These are phyloP conservation scores for Candolleomyces efflorescens DNA, from an alignment of 768 basidiomycete genomes.

Conservation along the genomic window DNA sequence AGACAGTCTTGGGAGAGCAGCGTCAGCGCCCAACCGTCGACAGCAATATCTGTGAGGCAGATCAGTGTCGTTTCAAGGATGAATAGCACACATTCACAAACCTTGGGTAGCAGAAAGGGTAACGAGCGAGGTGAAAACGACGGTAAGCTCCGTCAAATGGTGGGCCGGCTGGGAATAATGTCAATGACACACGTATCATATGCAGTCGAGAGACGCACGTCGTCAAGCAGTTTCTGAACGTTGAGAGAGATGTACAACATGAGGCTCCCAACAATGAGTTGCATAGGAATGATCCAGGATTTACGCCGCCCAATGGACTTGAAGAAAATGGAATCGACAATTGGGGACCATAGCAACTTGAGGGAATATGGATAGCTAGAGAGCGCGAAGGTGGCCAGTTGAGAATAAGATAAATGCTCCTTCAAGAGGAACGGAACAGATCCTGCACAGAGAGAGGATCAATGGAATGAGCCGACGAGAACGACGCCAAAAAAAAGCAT, in stretches of 20 bases:
- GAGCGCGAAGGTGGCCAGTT: conserved; percentile 90
- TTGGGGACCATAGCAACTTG: conserved; percentile 95
- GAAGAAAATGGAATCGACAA: conserved; percentile 89
- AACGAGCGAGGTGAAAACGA: conserved; percentile 84
- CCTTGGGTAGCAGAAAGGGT: conserved; percentile 98
- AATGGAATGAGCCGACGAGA: too few species aligned
- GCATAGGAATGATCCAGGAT: conserved; percentile 99
- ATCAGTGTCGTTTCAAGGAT: conserved; percentile 8
- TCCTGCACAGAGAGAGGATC: conserved; percentile 39
- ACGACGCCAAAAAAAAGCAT: conserved; percentile 10
- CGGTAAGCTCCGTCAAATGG: conserved; percentile 72
- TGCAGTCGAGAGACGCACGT: conserved; percentile 43
- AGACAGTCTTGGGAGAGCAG: conserved; percentile 89
- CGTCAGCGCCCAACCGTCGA: conserved; percentile 92
- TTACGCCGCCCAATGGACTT: conserved; percentile 87
- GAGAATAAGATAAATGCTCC: conserved; percentile 94
- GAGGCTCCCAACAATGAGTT: conserved; percentile 78
- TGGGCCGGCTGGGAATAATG: conserved; percentile 62
- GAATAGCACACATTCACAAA: conserved; percentile 23
- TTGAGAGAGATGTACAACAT: conserved; percentile 77
- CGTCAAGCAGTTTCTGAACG: conserved; percentile 71
- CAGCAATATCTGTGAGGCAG: conserved; percentile 76
- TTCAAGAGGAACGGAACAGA: conserved; percentile 95
- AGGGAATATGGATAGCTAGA: conserved; percentile 95
- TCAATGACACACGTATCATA: conserved; percentile 8